A percentile compares a stretch with the other conserved stretches of the same genome.
These are phyloP conservation scores for Kluyveromyces aestuarii DNA, from an alignment of 805 yeast genomes.

Conservation along the genomic window DNA sequence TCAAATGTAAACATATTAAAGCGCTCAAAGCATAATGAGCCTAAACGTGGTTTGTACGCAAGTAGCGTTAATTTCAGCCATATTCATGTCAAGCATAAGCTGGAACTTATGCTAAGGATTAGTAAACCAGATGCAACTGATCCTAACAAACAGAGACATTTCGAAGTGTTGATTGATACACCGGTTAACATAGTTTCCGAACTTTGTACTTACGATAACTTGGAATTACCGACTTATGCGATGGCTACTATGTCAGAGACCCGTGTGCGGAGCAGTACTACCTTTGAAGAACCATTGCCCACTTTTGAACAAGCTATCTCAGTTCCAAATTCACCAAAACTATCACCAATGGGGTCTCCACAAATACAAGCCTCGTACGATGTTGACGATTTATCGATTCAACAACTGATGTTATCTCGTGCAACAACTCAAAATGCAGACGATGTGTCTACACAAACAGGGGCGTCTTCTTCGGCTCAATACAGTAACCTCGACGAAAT, in stretches of 20 bases:
- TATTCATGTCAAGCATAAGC: slow-evolving; percentile 53
- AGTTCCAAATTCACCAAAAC: slow-evolving; percentile 26
- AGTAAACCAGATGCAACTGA: slow-evolving; percentile 47
- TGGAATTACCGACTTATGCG: slow-evolving; percentile 32
- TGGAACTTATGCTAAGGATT: slow-evolving; percentile 63
- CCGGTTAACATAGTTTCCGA: slow-evolving; percentile 51
- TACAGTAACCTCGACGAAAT: slow-evolving; percentile 15
- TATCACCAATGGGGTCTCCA: slow-evolving; percentile 18
- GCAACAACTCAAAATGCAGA: slow-evolving; percentile 13
- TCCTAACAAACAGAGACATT: slow-evolving; percentile 50
- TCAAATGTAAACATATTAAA: slow-evolving; percentile 14
- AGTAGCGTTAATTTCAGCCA: slow-evolving; percentile 54
- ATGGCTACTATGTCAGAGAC: slow-evolving; percentile 13
- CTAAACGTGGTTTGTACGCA: slow-evolving; percentile 40
- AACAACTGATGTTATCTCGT: slow-evolving; percentile 15
- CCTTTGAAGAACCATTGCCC: slow-evolving; percentile 35
- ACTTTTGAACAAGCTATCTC: slow-evolving; percentile 59
- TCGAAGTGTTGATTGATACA: slow-evolving; percentile 73
- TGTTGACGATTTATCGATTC: slow-evolving; percentile 13
- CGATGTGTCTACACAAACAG: neutral
- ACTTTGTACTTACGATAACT: slow-evolving; percentile 30
- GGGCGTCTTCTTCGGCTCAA: slow-evolving; percentile 1
- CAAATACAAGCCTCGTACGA: slow-evolving; percentile 10
- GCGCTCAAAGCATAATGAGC: slow-evolving; percentile 16
- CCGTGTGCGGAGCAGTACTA: slow-evolving; percentile 4